A percentile compares a stretch with the other conserved stretches of the same genome.
phyloP scores from a whole-genome alignment of 2,329 filamentous ascomycete species.

The Botrytis medusae region DNA sequence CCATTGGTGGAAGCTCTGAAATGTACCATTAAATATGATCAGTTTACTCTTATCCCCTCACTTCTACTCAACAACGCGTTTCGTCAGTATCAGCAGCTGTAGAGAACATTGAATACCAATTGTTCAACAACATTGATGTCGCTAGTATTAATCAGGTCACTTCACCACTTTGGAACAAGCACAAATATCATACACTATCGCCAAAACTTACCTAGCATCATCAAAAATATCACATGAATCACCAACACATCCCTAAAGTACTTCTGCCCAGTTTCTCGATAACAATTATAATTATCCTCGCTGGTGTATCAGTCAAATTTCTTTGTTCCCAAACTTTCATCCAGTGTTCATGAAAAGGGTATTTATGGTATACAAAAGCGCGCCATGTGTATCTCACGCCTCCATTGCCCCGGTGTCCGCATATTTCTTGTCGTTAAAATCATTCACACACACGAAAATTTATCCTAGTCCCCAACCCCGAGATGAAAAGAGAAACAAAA shows the following conservation, averaged over 20 bases:
- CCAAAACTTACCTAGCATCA: background rate
- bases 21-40: background rate
- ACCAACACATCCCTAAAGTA: background rate
- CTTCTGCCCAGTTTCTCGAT: background rate
- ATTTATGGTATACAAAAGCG: slow-evolving; percentile 17
- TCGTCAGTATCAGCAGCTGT: background rate
- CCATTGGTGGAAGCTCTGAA: background rate
- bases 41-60: background rate
- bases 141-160: background rate
- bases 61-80: rapidly evolving
- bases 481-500: background rate
- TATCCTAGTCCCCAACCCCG: background rate
- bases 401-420: background rate
- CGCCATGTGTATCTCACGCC: background rate
- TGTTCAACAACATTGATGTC: background rate
- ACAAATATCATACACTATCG: background rate
- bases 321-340: background rate
- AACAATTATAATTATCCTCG: background rate
- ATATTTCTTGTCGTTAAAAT: no score
- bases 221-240: background rate
- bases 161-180: background rate
- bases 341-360: background rate
- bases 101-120: background rate
- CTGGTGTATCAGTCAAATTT: background rate
- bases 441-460: background rate